Conservation (phyloP, 2,329 filamentous ascomycete species). For the Penicillium aurantiogriseum region DNA sequence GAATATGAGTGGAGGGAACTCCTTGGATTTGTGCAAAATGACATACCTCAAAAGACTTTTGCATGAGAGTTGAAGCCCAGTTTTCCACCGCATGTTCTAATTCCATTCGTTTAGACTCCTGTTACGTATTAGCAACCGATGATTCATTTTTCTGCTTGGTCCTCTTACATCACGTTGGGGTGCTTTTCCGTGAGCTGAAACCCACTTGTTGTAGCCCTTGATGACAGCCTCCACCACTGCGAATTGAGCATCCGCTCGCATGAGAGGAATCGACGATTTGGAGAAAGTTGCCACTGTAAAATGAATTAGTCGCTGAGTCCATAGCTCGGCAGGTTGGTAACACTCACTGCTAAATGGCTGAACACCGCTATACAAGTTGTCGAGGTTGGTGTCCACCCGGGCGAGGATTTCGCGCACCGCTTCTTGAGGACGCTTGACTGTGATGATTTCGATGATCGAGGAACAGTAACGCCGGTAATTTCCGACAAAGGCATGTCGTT, state of each 20-base stretch:
- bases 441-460: slow-evolving; percentile 82
- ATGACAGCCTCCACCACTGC: slow-evolving; percentile 84
- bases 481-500: slow-evolving; percentile 89
- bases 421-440: slow-evolving; percentile 76
- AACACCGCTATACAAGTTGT: slow-evolving; percentile 70
- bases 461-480: slow-evolving; percentile 92
- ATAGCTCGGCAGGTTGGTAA: background rate
- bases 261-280: slow-evolving; percentile 44
- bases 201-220: slow-evolving; percentile 86
- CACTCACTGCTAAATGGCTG: slow-evolving; percentile 64
- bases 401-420: slow-evolving; percentile 84
- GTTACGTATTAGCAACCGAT: slow-evolving; percentile 6
- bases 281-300: slow-evolving; percentile 37
- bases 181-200: slow-evolving; percentile 52
- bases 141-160: background rate
- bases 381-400: slow-evolving; percentile 70
- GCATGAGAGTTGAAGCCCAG: slow-evolving; percentile 44
- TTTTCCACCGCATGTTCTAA: slow-evolving; percentile 42
- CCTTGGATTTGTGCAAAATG: background rate
- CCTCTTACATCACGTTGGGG: slow-evolving; percentile 49
- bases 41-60: slow-evolving; percentile 41
- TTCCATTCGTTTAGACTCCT: slow-evolving; percentile 39
- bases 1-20: background rate
- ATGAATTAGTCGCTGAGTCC: background rate
- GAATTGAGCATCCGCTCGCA: slow-evolving; percentile 84